Evolutionary conservation across 2,329 filamentous ascomycete species (phyloP), one percentile per base, ranked within the genome.

Genomic region (Epichloe elymi): DNA sequence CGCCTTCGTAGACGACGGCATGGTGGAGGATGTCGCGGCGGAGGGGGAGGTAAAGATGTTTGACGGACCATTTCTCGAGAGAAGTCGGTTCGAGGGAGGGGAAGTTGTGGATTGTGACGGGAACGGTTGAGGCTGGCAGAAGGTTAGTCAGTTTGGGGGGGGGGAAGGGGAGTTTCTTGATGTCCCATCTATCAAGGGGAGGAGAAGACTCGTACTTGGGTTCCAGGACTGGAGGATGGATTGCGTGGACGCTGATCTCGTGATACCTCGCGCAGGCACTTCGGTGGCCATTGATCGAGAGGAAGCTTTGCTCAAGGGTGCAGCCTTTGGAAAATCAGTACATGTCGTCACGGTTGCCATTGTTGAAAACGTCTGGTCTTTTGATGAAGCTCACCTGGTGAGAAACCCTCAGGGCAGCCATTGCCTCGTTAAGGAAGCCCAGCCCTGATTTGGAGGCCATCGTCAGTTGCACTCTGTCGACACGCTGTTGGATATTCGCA

Each of bases 1-100:
- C 91, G 58, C 87, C 93, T 72, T 98, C 93, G 74, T 85, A 97
- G 59, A 95, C 72, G 53, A 98, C 81, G 53, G 93, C 93, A 57
- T 88, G 82, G 72, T 98, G 91, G 50, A 98, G 82, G 57, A 98
- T 82, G 67, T 98, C 93, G 65, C 85, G 83, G 53, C 93, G 86
- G 45, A 95, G 77, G 93, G 93, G 93, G 36, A 97, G 80, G 63
- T 86, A 74, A 43, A 98, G 85, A 68, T 96, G 88, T 61, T 86
- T 85, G 54, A 82, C 74, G 40, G 86, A 83, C 74, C 90, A 97
- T 61, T 80, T 70, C 64, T 87, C 80, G 66, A 94, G 85, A 48
- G 80, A 75, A 46, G 82, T 73, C 23, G 93, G 93, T 68, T 96
- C 89, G 69, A 96, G 82, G 11, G 82, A 80, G 37, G 93, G 93